phyloP scores from a whole-genome alignment of 1,284 basidiomycete species.

The Microbotryum silenes-acaulis region DNA sequence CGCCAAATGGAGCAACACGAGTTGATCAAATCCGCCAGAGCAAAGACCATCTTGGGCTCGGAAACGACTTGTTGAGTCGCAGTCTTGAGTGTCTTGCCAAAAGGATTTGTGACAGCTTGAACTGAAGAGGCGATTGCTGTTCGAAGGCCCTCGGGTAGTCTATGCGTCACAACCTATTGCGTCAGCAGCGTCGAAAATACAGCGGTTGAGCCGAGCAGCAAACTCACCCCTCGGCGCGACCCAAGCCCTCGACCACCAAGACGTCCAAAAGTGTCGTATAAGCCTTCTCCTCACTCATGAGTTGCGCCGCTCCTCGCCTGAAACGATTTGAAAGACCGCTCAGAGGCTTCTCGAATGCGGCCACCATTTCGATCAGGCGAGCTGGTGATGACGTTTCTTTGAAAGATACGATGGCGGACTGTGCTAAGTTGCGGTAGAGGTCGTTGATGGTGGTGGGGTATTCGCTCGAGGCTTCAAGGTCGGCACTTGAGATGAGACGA shows the following conservation, averaged over 20 bases:
- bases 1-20: conserved; percentile 6
- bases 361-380: conserved; percentile 1
- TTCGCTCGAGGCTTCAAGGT: no score
- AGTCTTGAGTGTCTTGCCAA: conserved; percentile 5
- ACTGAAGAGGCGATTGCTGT: background rate
- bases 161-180: background rate
- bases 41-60: background rate
- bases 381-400: conserved; percentile 2
- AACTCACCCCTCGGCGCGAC: background rate
- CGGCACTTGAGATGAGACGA: no score
- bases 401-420: conserved; percentile 10
- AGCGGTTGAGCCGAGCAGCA: background rate
- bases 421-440: conserved; percentile 9
- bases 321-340: conserved; percentile 5
- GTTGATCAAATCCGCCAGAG: conserved; percentile 1
- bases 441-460: background rate
- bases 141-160: background rate
- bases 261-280: conserved; percentile 14
- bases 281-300: conserved; percentile 11
- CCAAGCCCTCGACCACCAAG: background rate
- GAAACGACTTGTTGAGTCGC: background rate
- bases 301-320: background rate
- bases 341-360: conserved; percentile 12
- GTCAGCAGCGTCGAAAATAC: background rate
- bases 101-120: conserved; percentile 4